Base-by-base conservation (phyloP, 2,329 filamentous ascomycete species). In the Cladosporium sp. region DNA sequence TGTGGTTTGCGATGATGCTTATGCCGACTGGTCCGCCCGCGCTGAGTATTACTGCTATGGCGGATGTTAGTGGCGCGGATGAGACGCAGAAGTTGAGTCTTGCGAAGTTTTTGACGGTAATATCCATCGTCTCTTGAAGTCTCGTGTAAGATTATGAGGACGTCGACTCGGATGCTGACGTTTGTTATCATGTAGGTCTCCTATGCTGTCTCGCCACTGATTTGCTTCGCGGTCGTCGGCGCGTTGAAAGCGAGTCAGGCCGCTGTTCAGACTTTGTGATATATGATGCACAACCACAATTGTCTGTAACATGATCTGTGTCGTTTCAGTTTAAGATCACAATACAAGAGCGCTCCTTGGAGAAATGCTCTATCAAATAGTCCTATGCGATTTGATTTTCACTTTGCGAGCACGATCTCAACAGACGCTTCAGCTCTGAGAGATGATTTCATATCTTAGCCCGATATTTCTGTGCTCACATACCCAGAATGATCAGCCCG, bases 1-100 rank as follows among this genome's bases (percentile, higher is more conserved):
- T 89, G 34, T 88, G 84, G 84, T 88, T 88, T 65, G 76, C 73
- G 3, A 78, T 85, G 79, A 85, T 85, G 82, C 66, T 84, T 28
- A 84, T 84, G 78, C 81, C 82, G 0, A 76, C 77, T 0, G 82
- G 82, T 0, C 82, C 81, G 19, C 80, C 81, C 1, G 80, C 82
- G 0, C 75, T 84, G 77, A 80, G 81, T 30, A 72, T 81, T 49
- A 78, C 78, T 5, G 79, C 79, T 0, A 67, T 84, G 22, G 78
- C 80, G 3, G 80, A 83, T 58, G 72, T 83, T 1, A 75, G 75
- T 22, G 76, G 75, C 4, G 72, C 72, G n/a, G 74, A 74, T 12
- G 75, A 79, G 49, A 63, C 67, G 34, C 76, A 82, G 67, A 82
- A 82, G 70, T 78, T 82, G 76, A 75, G 74, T 12, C 80, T 83